Conservation (phyloP, 805 yeast genomes). For the Cyberlindnera maritima region DNA sequence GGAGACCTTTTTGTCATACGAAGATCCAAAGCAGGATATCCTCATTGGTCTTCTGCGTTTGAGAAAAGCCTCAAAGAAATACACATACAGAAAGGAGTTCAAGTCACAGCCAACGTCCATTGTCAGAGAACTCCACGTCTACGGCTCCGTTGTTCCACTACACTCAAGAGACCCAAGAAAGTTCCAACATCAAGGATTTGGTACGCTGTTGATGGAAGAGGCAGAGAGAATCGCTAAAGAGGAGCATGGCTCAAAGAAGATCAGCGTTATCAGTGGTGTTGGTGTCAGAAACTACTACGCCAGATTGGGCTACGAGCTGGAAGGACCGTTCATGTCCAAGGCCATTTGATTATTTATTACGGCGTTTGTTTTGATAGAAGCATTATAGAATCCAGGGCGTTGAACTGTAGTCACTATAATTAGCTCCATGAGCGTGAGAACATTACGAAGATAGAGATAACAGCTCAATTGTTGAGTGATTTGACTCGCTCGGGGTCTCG, state of each 20-base stretch:
- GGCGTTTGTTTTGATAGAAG: too few species aligned
- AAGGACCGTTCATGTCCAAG: slow-evolving; percentile 98
- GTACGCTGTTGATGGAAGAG: slow-evolving; percentile 96
- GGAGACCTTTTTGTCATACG: slow-evolving; percentile 96
- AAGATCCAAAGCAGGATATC: slow-evolving; percentile 95
- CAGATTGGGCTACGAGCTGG: slow-evolving; percentile 84
- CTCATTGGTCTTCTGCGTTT: slow-evolving; percentile 86
- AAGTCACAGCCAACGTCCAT: slow-evolving; percentile 81
- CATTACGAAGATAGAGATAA: too few species aligned
- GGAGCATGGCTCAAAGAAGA: slow-evolving; percentile 90
- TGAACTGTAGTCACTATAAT: too few species aligned
- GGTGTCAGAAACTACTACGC: slow-evolving; percentile 97
- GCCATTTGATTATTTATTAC: slow-evolving; percentile 17
- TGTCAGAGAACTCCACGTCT: slow-evolving; percentile 96
- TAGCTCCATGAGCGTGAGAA: too few species aligned
- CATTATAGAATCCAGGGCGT: not conserved
- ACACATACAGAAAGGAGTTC: slow-evolving; percentile 89
- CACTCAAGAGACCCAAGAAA: slow-evolving; percentile 96
- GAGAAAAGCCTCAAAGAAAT: slow-evolving; percentile 82
- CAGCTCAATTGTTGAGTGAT: too few species aligned
- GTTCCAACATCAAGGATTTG: slow-evolving; percentile 99
- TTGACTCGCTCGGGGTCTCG: too few species aligned
- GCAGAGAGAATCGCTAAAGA: slow-evolving; percentile 94
- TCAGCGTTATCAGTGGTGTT: slow-evolving; percentile 94
- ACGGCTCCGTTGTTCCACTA: slow-evolving; percentile 95